Conservation (phyloP, 208 protist species). For the Leishmania amazonensis region DNA sequence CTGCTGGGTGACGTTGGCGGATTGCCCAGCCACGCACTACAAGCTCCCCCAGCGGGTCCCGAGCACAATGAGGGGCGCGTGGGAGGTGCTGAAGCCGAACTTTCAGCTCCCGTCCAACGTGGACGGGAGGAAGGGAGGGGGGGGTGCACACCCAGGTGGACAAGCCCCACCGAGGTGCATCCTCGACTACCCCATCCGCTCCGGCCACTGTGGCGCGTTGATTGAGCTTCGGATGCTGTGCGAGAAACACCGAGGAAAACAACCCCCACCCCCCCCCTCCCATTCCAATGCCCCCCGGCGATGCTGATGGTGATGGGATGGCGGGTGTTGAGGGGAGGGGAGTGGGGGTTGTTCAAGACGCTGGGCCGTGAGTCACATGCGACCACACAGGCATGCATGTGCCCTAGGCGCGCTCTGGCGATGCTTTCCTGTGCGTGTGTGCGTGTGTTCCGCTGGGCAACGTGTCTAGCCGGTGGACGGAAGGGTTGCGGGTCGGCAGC, state of each 20-base stretch:
- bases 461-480: too few relatives aligned
- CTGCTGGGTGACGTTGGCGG: conserved; percentile 70
- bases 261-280: neutral
- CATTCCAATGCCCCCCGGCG: neutral
- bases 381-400: neutral
- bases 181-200: conserved; percentile 56
- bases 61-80: conserved; percentile 46
- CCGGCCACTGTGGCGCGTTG: conserved; percentile 63
- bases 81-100: conserved; percentile 41
- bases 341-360: neutral
- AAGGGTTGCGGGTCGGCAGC: too few relatives aligned
- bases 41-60: conserved; percentile 40
- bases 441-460: neutral
- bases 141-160: conserved; percentile 45
- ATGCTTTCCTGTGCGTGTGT: neutral
- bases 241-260: neutral
- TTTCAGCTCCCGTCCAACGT: conserved; percentile 8
- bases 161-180: conserved; percentile 30
- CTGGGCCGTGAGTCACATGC: neutral
- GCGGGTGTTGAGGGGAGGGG: neutral
- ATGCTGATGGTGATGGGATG: neutral
- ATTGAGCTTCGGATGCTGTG: conserved; percentile 58
- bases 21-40: conserved; percentile 45
- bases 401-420: neutral
- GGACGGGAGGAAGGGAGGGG: neutral